Base-by-base conservation (phyloP, 768 basidiomycete species). In the Leccinum rimulosum region DNA sequence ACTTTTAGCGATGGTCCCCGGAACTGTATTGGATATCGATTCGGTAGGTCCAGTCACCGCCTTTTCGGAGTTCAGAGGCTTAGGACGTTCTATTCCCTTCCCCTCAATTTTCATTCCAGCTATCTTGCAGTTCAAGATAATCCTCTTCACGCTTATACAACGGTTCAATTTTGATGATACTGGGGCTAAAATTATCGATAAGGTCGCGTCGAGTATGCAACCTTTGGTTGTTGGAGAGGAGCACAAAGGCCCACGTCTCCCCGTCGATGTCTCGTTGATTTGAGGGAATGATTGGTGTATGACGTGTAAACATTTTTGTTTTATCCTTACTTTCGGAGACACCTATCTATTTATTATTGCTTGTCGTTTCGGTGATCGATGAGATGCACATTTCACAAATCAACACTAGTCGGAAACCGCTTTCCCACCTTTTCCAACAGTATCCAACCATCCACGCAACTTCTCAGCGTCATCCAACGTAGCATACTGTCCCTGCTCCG, bases 401-500 rank as follows among this genome's bases (percentile, higher is more conserved):
- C 47, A 48, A 14, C 14, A 25, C 19, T 48, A 43, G 43, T 43
- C 43, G 0, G n/a, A 25, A 50, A 25, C 25, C 27, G 1, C 14
- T 17, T 30, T 17, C 25, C 51, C 25, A 5, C 31, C 30, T 7
- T 33, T 53, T 35, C 25, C 50, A 9, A 55, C 35, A 35, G 25
- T 8, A 17, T 50, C 50, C 60, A 61, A 47, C 11, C 57, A 15
- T 12, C 17, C 10, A 19, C 61, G 56, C 11, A 12, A 49, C 22
- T 63, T 63, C 36, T 55, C 55, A 8, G 62, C 60, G 31, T 62
- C 62, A 1, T 61, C 56, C 49, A 61, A 6, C 28, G 60, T 51
- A 6, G 60, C 52, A 47, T 61, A 58, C 14, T 11, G 36, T 1
- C 60, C 60, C 19, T 58, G 27, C n/a, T 58, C 43, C n/a, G 43